Conservation (phyloP, 2,329 filamentous ascomycete species). For the Hypoxylon sp. region DNA sequence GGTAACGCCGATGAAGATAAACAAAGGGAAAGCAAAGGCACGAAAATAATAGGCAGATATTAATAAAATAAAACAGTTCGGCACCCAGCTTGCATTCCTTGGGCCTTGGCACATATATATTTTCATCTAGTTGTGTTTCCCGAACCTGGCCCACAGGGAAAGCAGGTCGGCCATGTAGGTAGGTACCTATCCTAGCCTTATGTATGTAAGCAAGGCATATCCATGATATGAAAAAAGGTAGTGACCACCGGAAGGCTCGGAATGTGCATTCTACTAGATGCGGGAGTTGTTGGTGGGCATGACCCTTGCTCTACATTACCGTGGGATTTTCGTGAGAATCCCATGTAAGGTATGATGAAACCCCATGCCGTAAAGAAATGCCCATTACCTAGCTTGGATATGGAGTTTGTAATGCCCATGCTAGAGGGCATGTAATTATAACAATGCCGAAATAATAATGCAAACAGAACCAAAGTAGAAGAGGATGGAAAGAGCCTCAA, state of each 20-base stretch:
- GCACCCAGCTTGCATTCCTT: constrained; percentile 25
- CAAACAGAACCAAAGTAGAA: constrained; percentile 3
- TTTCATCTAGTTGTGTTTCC: not conserved
- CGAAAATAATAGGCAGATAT: constrained; percentile 20
- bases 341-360: constrained; percentile 29
- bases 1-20: constrained; percentile 3
- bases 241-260: constrained; percentile 41
- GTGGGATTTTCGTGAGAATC: constrained; percentile 24
- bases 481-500: constrained; percentile 13
- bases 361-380: constrained; percentile 11
- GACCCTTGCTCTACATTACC: constrained; percentile 10
- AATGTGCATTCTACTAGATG: constrained; percentile 20
- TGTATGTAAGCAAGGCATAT: constrained; percentile 10
- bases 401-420: too few relatives aligned
- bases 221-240: constrained; percentile 8
- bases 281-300: constrained; percentile 17
- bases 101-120: constrained; percentile 34
- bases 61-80: constrained; percentile 15
- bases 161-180: constrained; percentile 6
- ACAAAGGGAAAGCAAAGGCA: constrained; percentile 13
- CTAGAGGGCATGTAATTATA: not conserved
- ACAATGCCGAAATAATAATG: constrained; percentile 1
- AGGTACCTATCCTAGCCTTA: not conserved
- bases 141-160: constrained; percentile 16
- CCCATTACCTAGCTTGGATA: not conserved